phyloP scores from a whole-genome alignment of 2,329 filamentous ascomycete species.

The Cladosporium sp. region DNA sequence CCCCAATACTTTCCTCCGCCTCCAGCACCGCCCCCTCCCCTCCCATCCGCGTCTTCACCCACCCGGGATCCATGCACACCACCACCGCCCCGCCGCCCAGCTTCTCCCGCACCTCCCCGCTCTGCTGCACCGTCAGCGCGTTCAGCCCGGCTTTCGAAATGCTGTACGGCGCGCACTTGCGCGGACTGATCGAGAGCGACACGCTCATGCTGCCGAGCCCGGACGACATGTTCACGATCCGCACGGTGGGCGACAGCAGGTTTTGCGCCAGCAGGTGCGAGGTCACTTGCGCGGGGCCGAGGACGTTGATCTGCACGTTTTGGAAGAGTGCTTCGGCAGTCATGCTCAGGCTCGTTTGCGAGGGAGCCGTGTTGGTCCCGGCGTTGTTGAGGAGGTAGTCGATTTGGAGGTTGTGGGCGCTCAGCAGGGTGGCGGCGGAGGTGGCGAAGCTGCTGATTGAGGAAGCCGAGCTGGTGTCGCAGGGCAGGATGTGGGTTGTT shows the following conservation, averaged over 20 bases:
- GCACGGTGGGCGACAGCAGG: constrained; percentile 27
- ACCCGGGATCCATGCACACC: constrained; percentile 38
- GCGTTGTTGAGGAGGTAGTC: constrained; percentile 39
- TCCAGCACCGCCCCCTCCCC: constrained; percentile 36
- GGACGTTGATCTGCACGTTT: constrained; percentile 42
- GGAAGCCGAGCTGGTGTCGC: constrained; percentile 34
- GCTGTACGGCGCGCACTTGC: constrained; percentile 35
- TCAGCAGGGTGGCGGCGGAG: constrained; percentile 22
- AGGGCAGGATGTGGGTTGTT: constrained; percentile 36
- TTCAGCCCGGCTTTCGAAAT: constrained; percentile 42
- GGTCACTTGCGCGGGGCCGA: constrained; percentile 43
- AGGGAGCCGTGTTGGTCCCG: constrained; percentile 34
- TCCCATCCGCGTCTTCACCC: constrained; percentile 40
- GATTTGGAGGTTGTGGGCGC: constrained; percentile 27
- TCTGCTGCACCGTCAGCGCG: constrained; percentile 39
- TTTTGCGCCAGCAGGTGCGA: constrained; percentile 29
- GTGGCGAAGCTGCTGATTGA: constrained; percentile 32
- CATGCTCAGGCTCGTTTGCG: constrained; percentile 36
- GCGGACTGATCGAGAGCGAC: constrained; percentile 22
- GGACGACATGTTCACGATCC: constrained; percentile 32
- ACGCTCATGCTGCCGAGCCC: constrained; percentile 30
- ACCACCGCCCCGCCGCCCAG: constrained; percentile 25
- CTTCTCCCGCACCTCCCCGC: constrained; percentile 32
- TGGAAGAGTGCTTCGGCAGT: constrained; percentile 31
- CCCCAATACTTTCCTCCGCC: constrained; percentile 32